Evolutionary conservation across 1,284 basidiomycete genomes (phyloP).

Genomic region (Rhodotorula sp.): DNA sequence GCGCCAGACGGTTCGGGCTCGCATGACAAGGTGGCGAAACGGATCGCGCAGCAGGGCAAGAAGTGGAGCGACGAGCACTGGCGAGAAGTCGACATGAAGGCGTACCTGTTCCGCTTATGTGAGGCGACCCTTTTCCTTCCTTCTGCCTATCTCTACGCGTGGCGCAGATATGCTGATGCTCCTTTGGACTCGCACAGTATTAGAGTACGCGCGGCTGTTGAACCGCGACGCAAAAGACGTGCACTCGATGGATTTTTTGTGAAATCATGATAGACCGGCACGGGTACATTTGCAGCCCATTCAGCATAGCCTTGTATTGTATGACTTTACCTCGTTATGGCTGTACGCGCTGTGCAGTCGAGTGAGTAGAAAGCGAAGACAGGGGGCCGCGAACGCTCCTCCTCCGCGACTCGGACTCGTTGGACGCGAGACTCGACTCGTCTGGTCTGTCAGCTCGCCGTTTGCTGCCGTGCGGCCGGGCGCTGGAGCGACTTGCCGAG

Average conservation of each 20-base stretch:
- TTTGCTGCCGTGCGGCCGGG: too few species aligned
- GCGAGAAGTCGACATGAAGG: conserved; percentile 35
- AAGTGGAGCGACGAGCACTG: conserved; percentile 39
- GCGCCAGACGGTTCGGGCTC: conserved; percentile 23
- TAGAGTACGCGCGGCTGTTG: conserved; percentile 34
- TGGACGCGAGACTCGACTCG: too few species aligned
- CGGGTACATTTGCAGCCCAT: not conserved
- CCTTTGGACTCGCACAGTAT: conserved; percentile 1
- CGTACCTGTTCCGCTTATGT: conserved; percentile 36
- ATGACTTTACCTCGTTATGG: not conserved
- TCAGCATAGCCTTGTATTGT: not conserved
- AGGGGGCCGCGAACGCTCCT: too few species aligned
- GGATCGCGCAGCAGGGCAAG: conserved; percentile 39
- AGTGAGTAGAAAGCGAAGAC: too few species aligned
- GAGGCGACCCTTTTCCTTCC: not conserved
- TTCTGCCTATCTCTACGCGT: too few species aligned
- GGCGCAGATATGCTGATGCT: too few species aligned
- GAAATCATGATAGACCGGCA: not conserved
- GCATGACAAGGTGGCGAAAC: conserved; percentile 40
- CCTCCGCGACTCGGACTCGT: too few species aligned
- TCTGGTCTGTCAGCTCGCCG: too few species aligned
- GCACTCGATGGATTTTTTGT: conserved; percentile 23
- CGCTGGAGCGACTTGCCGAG: too few species aligned
- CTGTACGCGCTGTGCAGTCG: too few species aligned
- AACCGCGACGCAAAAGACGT: conserved; percentile 30